Percentiles rank a stretch among this genome's conserved stretches.
Conservation (phyloP, 352 stramenopile genomes). For the Stramenopiles sp. region DNA sequence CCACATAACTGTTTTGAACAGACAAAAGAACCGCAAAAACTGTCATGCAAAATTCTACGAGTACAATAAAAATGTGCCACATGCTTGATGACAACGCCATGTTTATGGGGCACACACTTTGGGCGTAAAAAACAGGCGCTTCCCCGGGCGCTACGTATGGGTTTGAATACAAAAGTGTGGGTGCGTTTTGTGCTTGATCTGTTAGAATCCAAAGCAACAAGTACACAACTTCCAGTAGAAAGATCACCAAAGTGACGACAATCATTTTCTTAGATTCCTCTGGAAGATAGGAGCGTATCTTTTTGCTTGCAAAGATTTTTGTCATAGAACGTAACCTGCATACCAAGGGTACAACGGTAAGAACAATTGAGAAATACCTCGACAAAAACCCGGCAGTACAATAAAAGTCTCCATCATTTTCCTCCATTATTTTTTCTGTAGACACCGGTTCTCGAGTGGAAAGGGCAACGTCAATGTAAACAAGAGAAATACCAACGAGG, state of each 20-base stretch:
- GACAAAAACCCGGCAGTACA: background rate
- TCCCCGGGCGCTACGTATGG: background rate
- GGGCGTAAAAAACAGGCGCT: background rate
- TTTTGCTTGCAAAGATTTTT: background rate
- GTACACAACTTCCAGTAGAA: background rate
- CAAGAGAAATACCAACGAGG: background rate
- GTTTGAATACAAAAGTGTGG: background rate
- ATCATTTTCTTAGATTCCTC: conserved; percentile 5
- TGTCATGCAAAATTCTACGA: background rate
- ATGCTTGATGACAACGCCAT: background rate
- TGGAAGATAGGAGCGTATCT: background rate
- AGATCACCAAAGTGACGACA: background rate
- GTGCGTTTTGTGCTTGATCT: background rate
- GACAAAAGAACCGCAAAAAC: background rate
- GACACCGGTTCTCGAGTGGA: background rate
- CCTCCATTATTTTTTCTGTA: too few relatives aligned
- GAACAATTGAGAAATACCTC: background rate
- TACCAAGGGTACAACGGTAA: background rate
- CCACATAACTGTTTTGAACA: background rate
- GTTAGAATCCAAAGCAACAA: background rate
- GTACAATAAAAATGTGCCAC: background rate
- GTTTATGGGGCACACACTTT: background rate
- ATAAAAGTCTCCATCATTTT: background rate
- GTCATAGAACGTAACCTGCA: background rate
- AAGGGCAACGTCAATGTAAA: background rate